A percentile compares a stretch with the other conserved stretches of the same genome.
These are phyloP conservation scores for Leccinum pallidistipes DNA, from an alignment of 1,284 basidiomycete genomes.

Conservation along the genomic window DNA sequence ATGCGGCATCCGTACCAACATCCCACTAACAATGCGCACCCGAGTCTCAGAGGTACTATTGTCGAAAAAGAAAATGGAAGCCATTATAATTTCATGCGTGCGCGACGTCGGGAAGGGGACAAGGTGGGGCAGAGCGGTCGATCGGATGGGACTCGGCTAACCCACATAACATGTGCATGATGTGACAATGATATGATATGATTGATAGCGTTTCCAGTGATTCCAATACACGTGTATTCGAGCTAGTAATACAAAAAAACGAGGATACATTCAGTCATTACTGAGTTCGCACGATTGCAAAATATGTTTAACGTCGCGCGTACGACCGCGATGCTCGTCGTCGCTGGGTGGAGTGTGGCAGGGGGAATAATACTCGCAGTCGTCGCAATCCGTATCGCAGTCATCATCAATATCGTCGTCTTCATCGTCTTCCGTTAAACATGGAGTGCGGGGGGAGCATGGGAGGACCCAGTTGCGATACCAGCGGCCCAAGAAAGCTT, in stretches of 20 bases:
- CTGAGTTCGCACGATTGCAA: no score
- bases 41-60: not conserved
- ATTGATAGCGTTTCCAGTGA: no score
- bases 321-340: conserved; percentile 28
- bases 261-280: no score
- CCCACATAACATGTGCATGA: not conserved
- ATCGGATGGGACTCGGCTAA: not conserved
- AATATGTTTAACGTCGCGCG: conserved; percentile 19
- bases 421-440: conserved; percentile 20
- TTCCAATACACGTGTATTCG: no score
- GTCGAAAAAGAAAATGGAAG: not conserved
- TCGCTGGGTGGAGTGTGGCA: conserved; percentile 13
- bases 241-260: no score
- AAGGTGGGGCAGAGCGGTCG: not conserved
- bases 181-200: no score
- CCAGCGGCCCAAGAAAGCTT: conserved; percentile 66
- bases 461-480: conserved; percentile 55
- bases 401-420: conserved; percentile 17
- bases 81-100: not conserved
- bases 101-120: not conserved
- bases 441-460: conserved; percentile 11
- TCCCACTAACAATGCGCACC: not conserved
- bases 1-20: not conserved
- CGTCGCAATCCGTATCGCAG: conserved; percentile 24
- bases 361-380: conserved; percentile 23